Percentiles rank a stretch among this genome's conserved stretches.
Evolutionary conservation across 371 early-diverging fungal genomes (phyloP).

Genomic region (Mucor lusitanicus): DNA sequence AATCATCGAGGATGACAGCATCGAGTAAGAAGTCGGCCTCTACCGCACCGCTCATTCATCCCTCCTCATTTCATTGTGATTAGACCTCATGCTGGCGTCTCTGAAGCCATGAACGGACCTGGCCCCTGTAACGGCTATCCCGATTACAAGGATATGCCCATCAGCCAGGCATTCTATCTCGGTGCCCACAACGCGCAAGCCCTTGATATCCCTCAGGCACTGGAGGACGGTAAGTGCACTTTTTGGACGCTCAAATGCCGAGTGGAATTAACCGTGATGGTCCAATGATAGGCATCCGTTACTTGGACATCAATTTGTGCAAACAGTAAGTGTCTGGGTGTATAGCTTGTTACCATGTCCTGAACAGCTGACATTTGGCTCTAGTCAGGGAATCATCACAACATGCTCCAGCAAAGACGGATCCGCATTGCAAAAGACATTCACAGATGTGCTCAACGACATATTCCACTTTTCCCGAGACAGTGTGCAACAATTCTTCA

Average conservation of each 20-base stretch:
- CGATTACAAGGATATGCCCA: constrained; percentile 30
- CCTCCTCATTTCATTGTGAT: neutral
- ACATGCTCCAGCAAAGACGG: constrained; percentile 13
- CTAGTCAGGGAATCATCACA: constrained; percentile 1
- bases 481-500: constrained; percentile 29
- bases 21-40: neutral
- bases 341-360: neutral
- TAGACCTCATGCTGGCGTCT: neutral
- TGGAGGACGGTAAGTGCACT: constrained; percentile 27
- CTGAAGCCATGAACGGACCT: constrained; percentile 11
- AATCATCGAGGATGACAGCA: constrained; percentile 11
- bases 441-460: constrained; percentile 23
- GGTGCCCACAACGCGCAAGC: constrained; percentile 32
- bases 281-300: constrained; percentile 19
- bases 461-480: constrained; percentile 26
- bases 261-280: neutral
- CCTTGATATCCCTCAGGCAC: constrained; percentile 22
- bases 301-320: constrained; percentile 22
- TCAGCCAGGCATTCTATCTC: constrained; percentile 38
- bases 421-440: constrained; percentile 7
- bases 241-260: neutral
- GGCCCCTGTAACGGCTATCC: constrained; percentile 44
- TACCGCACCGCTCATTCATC: neutral
- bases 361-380: neutral
- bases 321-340: constrained; percentile 9